Percentiles rank a stretch among this genome's conserved stretches.
Evolutionary conservation across 768 basidiomycete species (phyloP).

Genomic region (Tricholoma flavovirens): DNA sequence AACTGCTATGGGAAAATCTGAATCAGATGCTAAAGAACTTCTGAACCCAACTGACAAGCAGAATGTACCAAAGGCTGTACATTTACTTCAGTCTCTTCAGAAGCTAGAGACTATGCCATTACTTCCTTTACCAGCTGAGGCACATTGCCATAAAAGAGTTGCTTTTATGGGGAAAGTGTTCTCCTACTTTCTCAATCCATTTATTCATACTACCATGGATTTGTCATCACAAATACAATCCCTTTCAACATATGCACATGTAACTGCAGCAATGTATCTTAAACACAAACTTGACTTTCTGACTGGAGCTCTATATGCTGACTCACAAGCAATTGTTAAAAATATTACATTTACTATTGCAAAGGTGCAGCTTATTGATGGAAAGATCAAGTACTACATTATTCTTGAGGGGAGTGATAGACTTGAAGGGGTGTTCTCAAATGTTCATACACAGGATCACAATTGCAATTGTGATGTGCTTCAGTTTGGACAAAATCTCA

Average conservation of each 20-base stretch:
- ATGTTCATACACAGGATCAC: constrained; percentile 18
- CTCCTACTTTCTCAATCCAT: background rate
- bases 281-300: constrained; percentile 13
- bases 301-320: constrained; percentile 21
- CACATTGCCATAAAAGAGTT: background rate
- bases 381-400: too few species aligned
- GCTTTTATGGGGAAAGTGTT: background rate
- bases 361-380: constrained; percentile 16
- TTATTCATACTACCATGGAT: background rate
- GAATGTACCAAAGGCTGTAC: too few species aligned
- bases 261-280: constrained; percentile 8
- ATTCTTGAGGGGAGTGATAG: too few species aligned
- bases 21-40: constrained; percentile 6
- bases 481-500: constrained; percentile 19
- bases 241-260: background rate
- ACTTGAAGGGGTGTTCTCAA: constrained; percentile 20
- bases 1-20: background rate
- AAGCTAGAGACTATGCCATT: background rate
- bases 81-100: constrained; percentile 13
- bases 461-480: constrained; percentile 19
- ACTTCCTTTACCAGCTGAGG: too few species aligned
- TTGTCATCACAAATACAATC: too few species aligned
- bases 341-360: constrained; percentile 19
- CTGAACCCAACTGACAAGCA: constrained; percentile 15
- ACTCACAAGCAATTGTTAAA: constrained; percentile 22